Conservation (phyloP, 2,329 filamentous ascomycete species). For the Botrytis tulipae region DNA sequence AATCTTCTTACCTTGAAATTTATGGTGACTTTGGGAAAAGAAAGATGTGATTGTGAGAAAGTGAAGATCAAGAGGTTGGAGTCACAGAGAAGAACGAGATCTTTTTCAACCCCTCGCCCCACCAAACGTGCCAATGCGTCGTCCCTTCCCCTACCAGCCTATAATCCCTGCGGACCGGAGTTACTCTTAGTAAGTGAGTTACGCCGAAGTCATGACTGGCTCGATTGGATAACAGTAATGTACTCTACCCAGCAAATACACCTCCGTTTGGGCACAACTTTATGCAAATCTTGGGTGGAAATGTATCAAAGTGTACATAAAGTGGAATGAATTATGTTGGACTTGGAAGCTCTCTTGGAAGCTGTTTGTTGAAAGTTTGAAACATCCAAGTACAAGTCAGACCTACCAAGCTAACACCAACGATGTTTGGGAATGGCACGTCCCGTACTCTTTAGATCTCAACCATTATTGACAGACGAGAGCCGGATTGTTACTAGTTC, state of each 20-base stretch:
- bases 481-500: background rate
- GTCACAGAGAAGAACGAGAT: conserved; percentile 17
- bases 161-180: conserved; percentile 12
- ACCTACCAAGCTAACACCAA: background rate
- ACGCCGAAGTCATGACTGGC: conserved; percentile 7
- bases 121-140: conserved; percentile 20
- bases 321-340: conserved; percentile 2
- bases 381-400: background rate
- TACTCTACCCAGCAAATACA: too few species aligned
- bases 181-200: conserved; percentile 13
- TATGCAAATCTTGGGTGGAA: background rate
- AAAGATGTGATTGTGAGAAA: background rate
- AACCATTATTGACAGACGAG: background rate
- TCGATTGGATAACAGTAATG: background rate
- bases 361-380: background rate
- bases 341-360: background rate
- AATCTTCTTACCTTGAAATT: conserved; percentile 5
- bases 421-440: background rate
- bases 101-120: conserved; percentile 23
- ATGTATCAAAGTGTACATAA: background rate
- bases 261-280: background rate
- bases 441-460: background rate
- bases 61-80: conserved; percentile 16
- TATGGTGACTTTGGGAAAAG: conserved; percentile 3
- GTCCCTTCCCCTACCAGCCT: conserved; percentile 15